phyloP scores from a whole-genome alignment of 306 rosid species.

The Vachellia collinsii region DNA sequence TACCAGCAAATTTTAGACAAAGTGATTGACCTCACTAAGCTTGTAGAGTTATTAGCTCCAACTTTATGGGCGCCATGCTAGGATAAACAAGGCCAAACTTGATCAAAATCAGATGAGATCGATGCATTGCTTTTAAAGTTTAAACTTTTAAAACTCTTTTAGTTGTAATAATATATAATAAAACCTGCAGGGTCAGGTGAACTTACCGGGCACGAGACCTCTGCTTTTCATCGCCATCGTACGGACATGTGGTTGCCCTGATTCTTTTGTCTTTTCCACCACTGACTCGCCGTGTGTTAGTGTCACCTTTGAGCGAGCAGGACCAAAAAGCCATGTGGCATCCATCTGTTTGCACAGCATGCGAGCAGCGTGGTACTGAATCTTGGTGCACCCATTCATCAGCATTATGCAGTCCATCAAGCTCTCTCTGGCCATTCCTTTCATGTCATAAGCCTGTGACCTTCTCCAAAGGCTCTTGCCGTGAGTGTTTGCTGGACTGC shows the following conservation, averaged over 20 bases:
- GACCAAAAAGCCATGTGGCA: constrained; percentile 8
- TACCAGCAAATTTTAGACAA: background rate
- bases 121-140: background rate
- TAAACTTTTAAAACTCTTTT: background rate
- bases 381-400: constrained; percentile 13
- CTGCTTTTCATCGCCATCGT: background rate
- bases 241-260: background rate
- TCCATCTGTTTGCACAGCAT: constrained; percentile 21
- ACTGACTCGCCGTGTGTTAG: background rate
- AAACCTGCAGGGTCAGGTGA: background rate
- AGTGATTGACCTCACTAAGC: background rate
- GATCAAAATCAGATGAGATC: background rate
- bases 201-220: background rate
- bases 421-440: constrained; percentile 21
- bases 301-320: background rate
- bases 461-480: constrained; percentile 14
- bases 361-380: constrained; percentile 15
- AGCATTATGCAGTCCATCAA: constrained; percentile 10
- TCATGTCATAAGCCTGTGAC: constrained; percentile 21
- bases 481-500: background rate
- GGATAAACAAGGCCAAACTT: background rate
- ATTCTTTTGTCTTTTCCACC: constrained; percentile 1
- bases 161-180: background rate
- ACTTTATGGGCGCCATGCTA: background rate
- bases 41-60: background rate